Evolutionary conservation across 75 land plant species (phyloP), one percentile per base, ranked within the genome.

Genomic region (Cunninghamia lanceolata): DNA sequence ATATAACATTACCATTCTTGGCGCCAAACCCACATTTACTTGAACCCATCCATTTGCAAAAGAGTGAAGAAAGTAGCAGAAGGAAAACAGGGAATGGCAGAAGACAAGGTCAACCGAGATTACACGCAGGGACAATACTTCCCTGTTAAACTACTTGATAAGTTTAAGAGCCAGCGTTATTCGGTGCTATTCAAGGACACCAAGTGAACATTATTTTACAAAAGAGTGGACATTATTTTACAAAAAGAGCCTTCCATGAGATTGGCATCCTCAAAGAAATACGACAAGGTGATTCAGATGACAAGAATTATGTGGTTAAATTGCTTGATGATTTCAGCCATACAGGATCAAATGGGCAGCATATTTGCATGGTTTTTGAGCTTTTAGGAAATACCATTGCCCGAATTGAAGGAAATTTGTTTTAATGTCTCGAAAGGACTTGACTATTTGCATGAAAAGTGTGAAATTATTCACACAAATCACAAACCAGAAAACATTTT

Each of bases 311-410:
- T 79, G 96, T 97, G 16, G 98, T 97, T 53, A 94, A 92, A 91
- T 93, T 97, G 34, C 85, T 96, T 54, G 98, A 97, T 86, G 91
- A 94, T 84, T 96, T 96, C 87, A 94, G 94, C 87, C 99, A 97
- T 85, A 90, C 90, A 14, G 95, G 94, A 1, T 95, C 96, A 0
- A 96, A 93, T 91, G 96, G 98, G 74, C 90, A 94, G 36, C 99
- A 97, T 88, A 94, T 96, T 14, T 97, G 99, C 84, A 96, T 97
- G 99, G 96, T 97, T 42, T 94, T 97, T 85, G 99, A 97, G 91
- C 94, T 90, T 74, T 82, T 97, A 43, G 98, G 99, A 66, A 96
- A 97, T 79, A 97, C 99, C 98, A 7, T 79, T 96, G 10, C 88
- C 85, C 32, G 93, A 86, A 91, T 98, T 96, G 54, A 97, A 94